phyloP scores from a whole-genome alignment of 352 stramenopile species.

The Globisporangium uncinulatum region DNA sequence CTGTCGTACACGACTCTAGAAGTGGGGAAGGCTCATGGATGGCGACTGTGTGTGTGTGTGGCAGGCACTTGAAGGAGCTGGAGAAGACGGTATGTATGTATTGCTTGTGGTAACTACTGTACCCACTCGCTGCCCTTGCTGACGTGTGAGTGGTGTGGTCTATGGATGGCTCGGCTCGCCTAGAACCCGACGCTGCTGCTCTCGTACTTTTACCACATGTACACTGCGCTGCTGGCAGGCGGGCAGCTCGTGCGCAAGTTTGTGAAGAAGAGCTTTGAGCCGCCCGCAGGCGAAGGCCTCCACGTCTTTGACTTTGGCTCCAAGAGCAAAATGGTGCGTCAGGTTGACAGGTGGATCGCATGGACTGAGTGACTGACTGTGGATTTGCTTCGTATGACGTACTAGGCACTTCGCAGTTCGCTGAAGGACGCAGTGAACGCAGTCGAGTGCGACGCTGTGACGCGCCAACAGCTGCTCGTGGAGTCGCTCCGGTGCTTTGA shows the following conservation, averaged over 20 bases:
- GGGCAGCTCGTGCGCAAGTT: constrained; percentile 62
- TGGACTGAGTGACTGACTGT: background rate
- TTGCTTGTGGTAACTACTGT: no score
- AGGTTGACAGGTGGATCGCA: no score
- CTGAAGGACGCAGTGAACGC: constrained; percentile 64
- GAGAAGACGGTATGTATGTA: constrained; percentile 34
- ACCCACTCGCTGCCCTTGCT: background rate
- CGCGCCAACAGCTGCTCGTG: constrained; percentile 36
- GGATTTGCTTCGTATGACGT: background rate
- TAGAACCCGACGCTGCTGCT: constrained; percentile 56
- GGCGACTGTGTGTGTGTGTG: background rate
- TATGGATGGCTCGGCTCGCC: no score
- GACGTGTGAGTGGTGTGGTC: background rate
- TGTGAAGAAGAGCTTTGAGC: constrained; percentile 51
- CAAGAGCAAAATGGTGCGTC: constrained; percentile 41
- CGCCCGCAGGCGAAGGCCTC: constrained; percentile 33
- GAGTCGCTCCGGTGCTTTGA: constrained; percentile 56
- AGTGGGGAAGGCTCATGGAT: background rate
- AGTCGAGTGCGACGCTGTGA: constrained; percentile 32
- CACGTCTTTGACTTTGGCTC: constrained; percentile 45
- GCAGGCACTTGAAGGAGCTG: constrained; percentile 46
- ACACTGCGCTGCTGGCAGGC: constrained; percentile 57
- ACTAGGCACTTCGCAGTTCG: constrained; percentile 33
- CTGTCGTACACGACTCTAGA: background rate
- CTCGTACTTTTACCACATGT: constrained; percentile 73